Evolutionary conservation across 2,329 filamentous ascomycete genomes (phyloP).

Genomic region (Aspergillus hortae): DNA sequence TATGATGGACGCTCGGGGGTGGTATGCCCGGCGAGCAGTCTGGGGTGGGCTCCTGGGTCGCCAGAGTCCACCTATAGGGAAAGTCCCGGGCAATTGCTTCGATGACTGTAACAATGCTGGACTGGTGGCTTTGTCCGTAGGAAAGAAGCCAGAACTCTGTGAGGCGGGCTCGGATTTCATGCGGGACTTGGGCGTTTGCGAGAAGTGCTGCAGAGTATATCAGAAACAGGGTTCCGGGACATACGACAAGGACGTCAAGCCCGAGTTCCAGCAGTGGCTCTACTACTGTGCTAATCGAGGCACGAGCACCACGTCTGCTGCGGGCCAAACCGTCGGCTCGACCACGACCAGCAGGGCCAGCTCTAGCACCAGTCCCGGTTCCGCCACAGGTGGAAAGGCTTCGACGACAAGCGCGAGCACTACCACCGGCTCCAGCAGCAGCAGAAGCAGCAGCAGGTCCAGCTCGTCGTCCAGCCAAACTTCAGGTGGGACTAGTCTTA

Average conservation of each 20-base stretch:
- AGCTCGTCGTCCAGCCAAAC: not conserved
- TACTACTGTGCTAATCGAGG: conserved; percentile 2
- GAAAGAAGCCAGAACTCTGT: conserved; percentile 39
- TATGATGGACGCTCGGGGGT: conserved; percentile 1
- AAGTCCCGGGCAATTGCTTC: conserved; percentile 50
- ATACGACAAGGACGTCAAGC: conserved; percentile 2
- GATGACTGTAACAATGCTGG: conserved; percentile 51
- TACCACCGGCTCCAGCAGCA: not conserved
- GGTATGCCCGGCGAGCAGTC: not conserved
- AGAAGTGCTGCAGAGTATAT: not conserved
- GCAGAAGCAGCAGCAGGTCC: not conserved
- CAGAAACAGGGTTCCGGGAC: not conserved
- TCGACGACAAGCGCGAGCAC: not conserved
- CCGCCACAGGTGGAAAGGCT: not conserved
- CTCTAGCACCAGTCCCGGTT: not conserved
- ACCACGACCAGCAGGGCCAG: not conserved
- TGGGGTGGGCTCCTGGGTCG: conserved; percentile 17
- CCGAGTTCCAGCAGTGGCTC: conserved; percentile 9
- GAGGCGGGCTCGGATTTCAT: conserved; percentile 10
- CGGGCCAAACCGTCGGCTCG: not conserved
- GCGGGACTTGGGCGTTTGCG: not conserved
- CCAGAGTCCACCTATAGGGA: conserved; percentile 23
- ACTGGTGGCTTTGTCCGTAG: conserved; percentile 45
- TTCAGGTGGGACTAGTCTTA: not conserved
- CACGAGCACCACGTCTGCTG: not conserved